Evolutionary conservation across 2,329 filamentous ascomycete genomes (phyloP).

Genomic region (Cladosporium austrohemisphaericum): DNA sequence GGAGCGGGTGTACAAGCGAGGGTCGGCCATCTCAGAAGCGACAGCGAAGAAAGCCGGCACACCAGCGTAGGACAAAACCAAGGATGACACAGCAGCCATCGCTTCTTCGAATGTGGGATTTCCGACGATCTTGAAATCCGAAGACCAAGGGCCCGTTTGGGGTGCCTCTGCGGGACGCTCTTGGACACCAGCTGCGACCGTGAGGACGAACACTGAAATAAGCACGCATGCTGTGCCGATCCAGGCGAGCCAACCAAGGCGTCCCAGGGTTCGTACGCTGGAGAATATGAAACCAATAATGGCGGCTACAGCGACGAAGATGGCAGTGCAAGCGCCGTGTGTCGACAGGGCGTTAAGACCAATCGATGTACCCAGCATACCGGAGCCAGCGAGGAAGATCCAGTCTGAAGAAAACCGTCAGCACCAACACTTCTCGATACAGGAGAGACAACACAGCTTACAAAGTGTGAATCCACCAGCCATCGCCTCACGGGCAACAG

Average conservation of each 20-base stretch:
- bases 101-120: conserved; percentile 55
- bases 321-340: conserved; percentile 56
- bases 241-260: conserved; percentile 56
- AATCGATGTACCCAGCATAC: conserved; percentile 56
- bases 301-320: conserved; percentile 37
- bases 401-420: conserved; percentile 13
- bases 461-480: conserved; percentile 38
- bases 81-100: conserved; percentile 8
- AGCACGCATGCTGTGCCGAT: conserved; percentile 56
- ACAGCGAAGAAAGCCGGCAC: conserved; percentile 60
- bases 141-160: conserved; percentile 53
- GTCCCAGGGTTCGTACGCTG: conserved; percentile 19
- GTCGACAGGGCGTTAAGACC: conserved; percentile 57
- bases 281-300: conserved; percentile 19
- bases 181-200: conserved; percentile 49
- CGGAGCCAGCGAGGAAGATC: conserved; percentile 37
- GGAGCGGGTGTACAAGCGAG: conserved; percentile 56
- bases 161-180: conserved; percentile 59
- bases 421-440: neutral
- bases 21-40: conserved; percentile 61
- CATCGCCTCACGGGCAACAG: conserved; percentile 48
- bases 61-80: conserved; percentile 53
- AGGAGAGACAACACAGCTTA: conserved; percentile 20
- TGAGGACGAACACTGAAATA: conserved; percentile 43
- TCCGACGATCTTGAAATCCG: conserved; percentile 53